Evolutionary conservation across 257 asterid species (phyloP).

Genomic region (Catharanthus roseus): DNA sequence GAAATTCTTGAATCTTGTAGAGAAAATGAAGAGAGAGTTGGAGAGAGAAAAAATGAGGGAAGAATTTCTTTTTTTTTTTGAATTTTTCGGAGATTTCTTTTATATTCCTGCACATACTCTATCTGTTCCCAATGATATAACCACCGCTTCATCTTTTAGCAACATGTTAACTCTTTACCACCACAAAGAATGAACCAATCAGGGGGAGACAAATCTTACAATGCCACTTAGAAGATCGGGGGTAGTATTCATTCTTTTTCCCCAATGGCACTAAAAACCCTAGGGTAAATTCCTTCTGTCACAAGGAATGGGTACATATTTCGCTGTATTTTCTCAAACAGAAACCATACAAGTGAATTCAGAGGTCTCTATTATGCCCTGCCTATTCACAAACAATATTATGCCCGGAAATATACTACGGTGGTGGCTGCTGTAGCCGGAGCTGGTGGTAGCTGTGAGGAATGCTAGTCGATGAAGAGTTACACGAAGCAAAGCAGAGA

Average conservation of each 20-base stretch:
- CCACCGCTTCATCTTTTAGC: not conserved
- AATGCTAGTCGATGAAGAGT: slow-evolving; percentile 11
- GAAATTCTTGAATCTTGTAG: too few species aligned
- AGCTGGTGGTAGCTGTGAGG: slow-evolving; percentile 21
- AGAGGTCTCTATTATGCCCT: too few species aligned
- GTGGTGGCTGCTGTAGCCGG: slow-evolving; percentile 34
- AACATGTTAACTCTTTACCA: not conserved
- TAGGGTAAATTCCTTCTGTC: not conserved
- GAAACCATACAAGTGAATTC: slow-evolving; percentile 18
- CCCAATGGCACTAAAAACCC: not conserved
- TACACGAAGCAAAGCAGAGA: slow-evolving; percentile 37
- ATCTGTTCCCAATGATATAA: too few species aligned
- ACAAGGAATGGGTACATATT: not conserved
- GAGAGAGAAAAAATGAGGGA: too few species aligned
- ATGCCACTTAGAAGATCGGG: not conserved
- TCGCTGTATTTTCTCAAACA: not conserved
- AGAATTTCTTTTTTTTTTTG: too few species aligned
- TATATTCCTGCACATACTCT: too few species aligned
- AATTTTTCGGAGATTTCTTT: too few species aligned
- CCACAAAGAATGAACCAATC: not conserved
- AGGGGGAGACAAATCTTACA: slow-evolving; percentile 5
- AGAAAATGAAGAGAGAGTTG: too few species aligned
- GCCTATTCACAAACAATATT: too few species aligned
- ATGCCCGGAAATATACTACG: slow-evolving; percentile 6
- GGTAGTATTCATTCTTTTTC: not conserved